Evolutionary conservation across 179 eudicot genomes (phyloP).

Genomic region (Camellia oleifera): DNA sequence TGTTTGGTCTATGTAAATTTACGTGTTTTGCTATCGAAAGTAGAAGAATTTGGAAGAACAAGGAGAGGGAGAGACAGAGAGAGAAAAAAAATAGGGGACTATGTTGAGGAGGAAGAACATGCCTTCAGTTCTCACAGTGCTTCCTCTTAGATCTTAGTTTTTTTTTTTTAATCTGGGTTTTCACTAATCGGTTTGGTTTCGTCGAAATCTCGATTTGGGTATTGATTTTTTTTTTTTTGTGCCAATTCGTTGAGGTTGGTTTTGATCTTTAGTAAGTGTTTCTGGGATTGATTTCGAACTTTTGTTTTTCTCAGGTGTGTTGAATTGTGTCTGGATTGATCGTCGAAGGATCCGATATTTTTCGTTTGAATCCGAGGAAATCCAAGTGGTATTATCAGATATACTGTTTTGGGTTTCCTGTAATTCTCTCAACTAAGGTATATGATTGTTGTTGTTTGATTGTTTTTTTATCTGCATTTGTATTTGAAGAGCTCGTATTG

Average conservation of each 20-base stretch:
- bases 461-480: constrained; percentile 25
- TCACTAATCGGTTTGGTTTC: constrained; percentile 28
- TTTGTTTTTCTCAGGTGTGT: constrained; percentile 23
- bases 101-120: constrained; percentile 45
- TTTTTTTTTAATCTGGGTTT: constrained; percentile 37
- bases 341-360: constrained; percentile 48
- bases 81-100: constrained; percentile 20
- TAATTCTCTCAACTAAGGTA: constrained; percentile 39
- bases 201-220: constrained; percentile 27
- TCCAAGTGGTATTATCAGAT: constrained; percentile 25
- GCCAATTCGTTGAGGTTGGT: constrained; percentile 7
- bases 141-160: constrained; percentile 46
- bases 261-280: constrained; percentile 13
- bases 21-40: constrained; percentile 20
- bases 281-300: constrained; percentile 28
- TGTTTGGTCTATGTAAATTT: constrained; percentile 21
- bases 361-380: constrained; percentile 41
- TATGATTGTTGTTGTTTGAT: constrained; percentile 20
- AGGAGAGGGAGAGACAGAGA: constrained; percentile 17
- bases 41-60: constrained; percentile 17
- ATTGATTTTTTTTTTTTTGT: background rate
- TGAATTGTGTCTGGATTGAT: constrained; percentile 34
- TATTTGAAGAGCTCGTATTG: constrained; percentile 15
- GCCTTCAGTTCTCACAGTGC: constrained; percentile 35
- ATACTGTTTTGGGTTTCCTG: constrained; percentile 29